Percentiles rank a stretch among this genome's conserved stretches.
These are phyloP conservation scores for Trypanosoma avium DNA, from an alignment of 208 protist genomes.

Conservation along the genomic window DNA sequence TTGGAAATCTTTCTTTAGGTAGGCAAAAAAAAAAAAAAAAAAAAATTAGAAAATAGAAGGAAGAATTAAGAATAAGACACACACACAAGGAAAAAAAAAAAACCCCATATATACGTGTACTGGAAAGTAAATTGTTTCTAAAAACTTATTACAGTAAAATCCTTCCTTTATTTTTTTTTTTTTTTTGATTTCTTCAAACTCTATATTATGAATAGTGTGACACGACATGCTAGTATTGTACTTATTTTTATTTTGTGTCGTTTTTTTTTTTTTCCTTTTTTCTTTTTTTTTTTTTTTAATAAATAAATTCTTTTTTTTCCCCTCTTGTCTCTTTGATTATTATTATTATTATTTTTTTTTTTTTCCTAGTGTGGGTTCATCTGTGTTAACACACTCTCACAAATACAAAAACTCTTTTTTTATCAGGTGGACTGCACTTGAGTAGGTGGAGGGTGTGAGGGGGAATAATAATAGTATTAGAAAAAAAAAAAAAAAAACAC, in stretches of 20 bases:
- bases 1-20: not conserved
- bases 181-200: conserved; percentile 15
- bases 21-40: not conserved
- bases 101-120: not conserved
- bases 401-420: no score
- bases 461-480: no score
- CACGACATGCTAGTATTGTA: conserved; percentile 14
- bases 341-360: not conserved
- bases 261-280: not conserved
- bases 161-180: not conserved
- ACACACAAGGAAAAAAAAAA: not conserved
- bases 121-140: not conserved
- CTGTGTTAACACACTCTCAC: no score
- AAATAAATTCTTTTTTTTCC: not conserved
- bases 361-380: not conserved
- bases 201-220: no score
- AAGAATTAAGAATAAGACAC: not conserved
- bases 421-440: no score
- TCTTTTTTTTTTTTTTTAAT: not conserved
- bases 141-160: no score
- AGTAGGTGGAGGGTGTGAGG: no score
- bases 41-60: not conserved
- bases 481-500: not conserved
- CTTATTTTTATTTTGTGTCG: not conserved
- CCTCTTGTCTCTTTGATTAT: not conserved